Conservation (phyloP, 2,329 filamentous ascomycete genomes). For the Orbilia brochopaga region DNA sequence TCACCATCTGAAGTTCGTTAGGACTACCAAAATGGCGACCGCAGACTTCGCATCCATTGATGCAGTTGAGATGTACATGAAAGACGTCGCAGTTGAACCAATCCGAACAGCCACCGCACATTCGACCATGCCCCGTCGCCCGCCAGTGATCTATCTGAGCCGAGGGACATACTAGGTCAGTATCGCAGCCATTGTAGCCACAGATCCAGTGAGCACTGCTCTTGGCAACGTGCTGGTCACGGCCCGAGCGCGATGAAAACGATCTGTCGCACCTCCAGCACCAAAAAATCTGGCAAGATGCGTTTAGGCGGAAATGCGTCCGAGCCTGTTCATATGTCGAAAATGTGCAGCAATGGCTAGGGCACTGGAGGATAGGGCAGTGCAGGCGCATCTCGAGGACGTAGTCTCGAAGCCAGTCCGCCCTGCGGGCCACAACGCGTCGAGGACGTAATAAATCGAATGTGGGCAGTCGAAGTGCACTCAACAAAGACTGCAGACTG, state of each 20-base stretch:
- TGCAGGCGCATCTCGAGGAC: too few species aligned
- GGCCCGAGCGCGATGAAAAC: background rate
- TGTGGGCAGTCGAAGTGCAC: too few species aligned
- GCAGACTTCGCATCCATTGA: background rate
- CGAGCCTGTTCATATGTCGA: background rate
- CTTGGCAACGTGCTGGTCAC: constrained; percentile 1
- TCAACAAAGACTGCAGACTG: too few species aligned
- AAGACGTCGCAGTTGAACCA: background rate
- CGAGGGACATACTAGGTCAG: background rate
- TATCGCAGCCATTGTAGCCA: background rate
- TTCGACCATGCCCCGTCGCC: background rate
- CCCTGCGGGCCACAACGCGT: too few species aligned
- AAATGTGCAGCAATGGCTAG: too few species aligned
- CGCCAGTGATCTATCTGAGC: background rate
- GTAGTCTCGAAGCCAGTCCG: too few species aligned
- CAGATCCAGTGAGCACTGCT: background rate
- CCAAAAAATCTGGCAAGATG: constrained; percentile 3
- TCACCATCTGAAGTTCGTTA: constrained; percentile 2
- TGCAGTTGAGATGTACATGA: background rate
- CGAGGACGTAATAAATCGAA: too few species aligned
- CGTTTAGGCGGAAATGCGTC: background rate
- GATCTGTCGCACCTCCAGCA: background rate
- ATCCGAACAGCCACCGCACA: background rate
- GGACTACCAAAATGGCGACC: background rate
- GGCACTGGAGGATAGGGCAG: too few species aligned